These are phyloP conservation scores for Skeletonema marinoi DNA, from an alignment of 108 stramenopile species.

Conservation along the genomic window DNA sequence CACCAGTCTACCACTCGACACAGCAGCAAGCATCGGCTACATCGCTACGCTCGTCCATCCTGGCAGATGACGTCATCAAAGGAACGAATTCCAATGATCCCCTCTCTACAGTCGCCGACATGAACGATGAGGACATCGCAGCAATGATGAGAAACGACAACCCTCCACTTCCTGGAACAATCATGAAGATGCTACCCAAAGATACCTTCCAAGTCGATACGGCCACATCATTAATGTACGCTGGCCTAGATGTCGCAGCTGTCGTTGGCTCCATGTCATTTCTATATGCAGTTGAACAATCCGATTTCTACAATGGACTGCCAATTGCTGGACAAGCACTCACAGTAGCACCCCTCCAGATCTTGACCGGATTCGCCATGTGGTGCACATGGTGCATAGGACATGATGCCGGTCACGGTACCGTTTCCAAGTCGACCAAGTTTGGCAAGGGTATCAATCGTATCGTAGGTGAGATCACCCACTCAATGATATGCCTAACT, in stretches of 20 bases:
- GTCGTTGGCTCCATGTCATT: conserved; percentile 56
- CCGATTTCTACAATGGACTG: conserved; percentile 54
- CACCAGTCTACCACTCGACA: not conserved
- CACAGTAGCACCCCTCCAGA: conserved; percentile 59
- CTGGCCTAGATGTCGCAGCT: conserved; percentile 55
- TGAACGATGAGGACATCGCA: not conserved
- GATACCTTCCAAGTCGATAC: conserved; percentile 61
- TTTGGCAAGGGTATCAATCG: conserved; percentile 48
- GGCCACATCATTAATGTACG: conserved; percentile 56
- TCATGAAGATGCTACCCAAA: conserved; percentile 68
- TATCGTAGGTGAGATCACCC: conserved; percentile 70
- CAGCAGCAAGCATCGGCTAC: not conserved
- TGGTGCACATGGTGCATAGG: conserved; percentile 87
- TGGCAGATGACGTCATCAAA: not conserved
- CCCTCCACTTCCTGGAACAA: conserved; percentile 31
- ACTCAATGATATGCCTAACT: conserved; percentile 67
- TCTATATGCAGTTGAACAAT: conserved; percentile 56
- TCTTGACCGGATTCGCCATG: conserved; percentile 71
- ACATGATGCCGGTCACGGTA: conserved; percentile 77
- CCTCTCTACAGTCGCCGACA: not conserved
- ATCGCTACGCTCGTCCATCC: not conserved
- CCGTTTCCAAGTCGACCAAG: conserved; percentile 44
- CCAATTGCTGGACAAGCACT: conserved; percentile 40
- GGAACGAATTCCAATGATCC: not conserved
- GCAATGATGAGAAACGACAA: conserved; percentile 3